These are phyloP conservation scores for Microglena sp. DNA, from an alignment of 139 green algal genomes.

Conservation along the genomic window DNA sequence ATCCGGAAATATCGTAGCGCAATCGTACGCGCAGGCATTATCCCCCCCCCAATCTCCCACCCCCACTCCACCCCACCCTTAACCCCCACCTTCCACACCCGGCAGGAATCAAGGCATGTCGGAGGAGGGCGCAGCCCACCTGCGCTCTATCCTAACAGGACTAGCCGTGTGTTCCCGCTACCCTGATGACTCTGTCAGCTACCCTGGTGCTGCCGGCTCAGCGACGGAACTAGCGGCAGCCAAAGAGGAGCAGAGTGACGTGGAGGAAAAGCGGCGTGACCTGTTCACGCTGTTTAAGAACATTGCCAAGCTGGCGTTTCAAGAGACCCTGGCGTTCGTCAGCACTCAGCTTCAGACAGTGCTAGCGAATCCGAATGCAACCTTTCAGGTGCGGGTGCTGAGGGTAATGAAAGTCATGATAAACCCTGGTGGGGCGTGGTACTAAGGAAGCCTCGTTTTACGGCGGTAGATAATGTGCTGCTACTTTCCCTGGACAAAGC, in stretches of 20 bases:
- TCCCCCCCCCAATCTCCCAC: too few relatives aligned
- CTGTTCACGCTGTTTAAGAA: conserved; percentile 78
- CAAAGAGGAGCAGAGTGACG: conserved; percentile 50
- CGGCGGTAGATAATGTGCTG: too few relatives aligned
- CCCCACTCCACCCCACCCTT: too few relatives aligned
- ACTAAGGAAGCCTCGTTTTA: too few relatives aligned
- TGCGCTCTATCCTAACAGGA: conserved; percentile 48
- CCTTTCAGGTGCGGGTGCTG: conserved; percentile 1
- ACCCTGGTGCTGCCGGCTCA: not conserved
- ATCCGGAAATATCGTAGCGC: too few relatives aligned
- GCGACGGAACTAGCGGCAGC: conserved; percentile 27
- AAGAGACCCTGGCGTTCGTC: conserved; percentile 43
- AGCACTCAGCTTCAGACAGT: conserved; percentile 31
- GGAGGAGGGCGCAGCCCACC: conserved; percentile 22
- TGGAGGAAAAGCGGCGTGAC: conserved; percentile 35
- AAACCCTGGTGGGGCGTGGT: not conserved
- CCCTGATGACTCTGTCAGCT: conserved; percentile 13
- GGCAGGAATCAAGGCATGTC: conserved; percentile 16
- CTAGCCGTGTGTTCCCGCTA: conserved; percentile 36
- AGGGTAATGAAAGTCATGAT: not conserved
- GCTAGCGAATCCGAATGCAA: not conserved
- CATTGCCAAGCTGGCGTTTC: conserved; percentile 46
- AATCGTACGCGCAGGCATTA: too few relatives aligned
- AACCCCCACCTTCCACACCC: not conserved
- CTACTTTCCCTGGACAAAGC: too few relatives aligned